Evolutionary conservation across 306 rosid genomes (phyloP), one percentile per base, ranked within the genome.

Genomic region (Parietaria judaica): DNA sequence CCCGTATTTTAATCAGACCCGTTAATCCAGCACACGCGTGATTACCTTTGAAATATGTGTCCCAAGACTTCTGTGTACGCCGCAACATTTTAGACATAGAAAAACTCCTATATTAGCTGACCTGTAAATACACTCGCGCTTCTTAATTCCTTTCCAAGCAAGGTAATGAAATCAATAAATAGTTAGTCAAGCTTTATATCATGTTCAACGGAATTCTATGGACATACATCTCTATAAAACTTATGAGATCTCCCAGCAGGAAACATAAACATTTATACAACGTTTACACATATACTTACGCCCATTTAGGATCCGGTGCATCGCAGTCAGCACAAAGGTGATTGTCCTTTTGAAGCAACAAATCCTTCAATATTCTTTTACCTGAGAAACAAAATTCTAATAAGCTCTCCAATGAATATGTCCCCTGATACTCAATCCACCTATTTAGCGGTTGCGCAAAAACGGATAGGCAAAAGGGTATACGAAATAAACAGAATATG

Each of bases 301-400:
- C 99, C 99, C 99, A 94, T 83, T 86, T 88, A 61, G 99, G 99
- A 78, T 88, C 95, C 13, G 88, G 75, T 64, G 95, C 90, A 71
- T 83, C 82, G 77, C 99, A 94, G 75, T 94, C 99, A 54, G 99
- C 94, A 72, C 99, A 94, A 49, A 55, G 3, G 66, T 89, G 88
- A 70, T 94, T 94, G 74, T 94, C 97, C 10, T 74, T 74, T 61
- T 82, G 88, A 69, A 74, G 69, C 76, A 88, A 72, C 73, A 94
- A 64, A 69, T 86, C 90, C 77, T 63, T 88, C 74, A 94, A 71
- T 75, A 82, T 82, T 66, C 78, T 79, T 81, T 82, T 88, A 71
- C 95, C 99, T 94, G 87, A 60, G 72, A 66, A 80, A 71, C 17
- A 56, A 66, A 48, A 54, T 5, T 41, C 45, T 41, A 5, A 41